Evolutionary conservation across 345 rosid species (phyloP), one percentile per base, ranked within the genome.

Genomic region (Hibiscus syriacus): DNA sequence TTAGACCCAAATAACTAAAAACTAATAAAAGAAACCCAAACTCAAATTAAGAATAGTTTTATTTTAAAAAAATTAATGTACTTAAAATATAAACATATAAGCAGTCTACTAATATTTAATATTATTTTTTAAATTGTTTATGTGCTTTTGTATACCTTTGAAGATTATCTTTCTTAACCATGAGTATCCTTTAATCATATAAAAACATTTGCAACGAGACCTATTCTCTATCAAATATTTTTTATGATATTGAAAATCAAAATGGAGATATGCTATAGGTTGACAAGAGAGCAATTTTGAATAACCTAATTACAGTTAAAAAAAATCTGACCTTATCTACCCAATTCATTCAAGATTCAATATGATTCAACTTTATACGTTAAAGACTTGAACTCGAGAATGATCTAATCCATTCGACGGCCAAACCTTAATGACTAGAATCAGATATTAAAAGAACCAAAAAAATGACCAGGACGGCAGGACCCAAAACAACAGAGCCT

Each of bases 1-100:
- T 45, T 6, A 13, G 17, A 16, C 49, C 19, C 17, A 45, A 45
- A 45, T 13, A 45, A 45, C 6, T 90, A 64, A 25, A 1, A 34
- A 34, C 10, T 34, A 10, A 34, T 34, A 8, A 34, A 34, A 34
- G 9, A 34, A 34, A 34, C 7, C 38, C 2, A 1, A 34, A 34
- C 38, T 6, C 38, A 34, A 34, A 6, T 34, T 34, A 6, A 6
- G 38, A 34, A 34, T 34, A 34, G 7, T 34, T 34, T 29, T 2
- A 29, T 29, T 29, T 29, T 29, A 29, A 29, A 3, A 29, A 29
- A 29, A 29, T 29, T 29, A 29, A 29, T 29, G 32, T 29, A 29
- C 3, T 29, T 29, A 29, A 29, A 29, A 29, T 29, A 29, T 29
- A 29, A 29, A 29, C 32, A 29, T 29, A 29, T 29, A 29, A 3